Evolutionary conservation across 192 early-diverging fungal genomes (phyloP).

Genomic region (Umbelopsis sp.): DNA sequence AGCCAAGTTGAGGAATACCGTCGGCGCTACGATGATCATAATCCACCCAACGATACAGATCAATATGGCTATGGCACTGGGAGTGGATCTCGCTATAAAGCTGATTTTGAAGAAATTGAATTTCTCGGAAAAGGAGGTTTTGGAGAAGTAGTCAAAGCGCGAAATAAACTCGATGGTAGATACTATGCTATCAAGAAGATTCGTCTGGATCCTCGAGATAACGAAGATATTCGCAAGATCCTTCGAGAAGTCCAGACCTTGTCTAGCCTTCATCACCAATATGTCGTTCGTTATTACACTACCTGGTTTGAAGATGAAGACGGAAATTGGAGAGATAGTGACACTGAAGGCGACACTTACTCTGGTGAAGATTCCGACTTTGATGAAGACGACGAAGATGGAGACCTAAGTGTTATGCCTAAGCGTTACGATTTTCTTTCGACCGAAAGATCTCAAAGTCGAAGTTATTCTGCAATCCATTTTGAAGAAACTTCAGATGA

Average conservation of each 20-base stretch:
- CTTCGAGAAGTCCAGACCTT: constrained; percentile 90
- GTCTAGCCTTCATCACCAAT: constrained; percentile 86
- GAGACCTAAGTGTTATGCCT: constrained; percentile 31
- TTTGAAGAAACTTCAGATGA: constrained; percentile 37
- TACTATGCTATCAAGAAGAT: constrained; percentile 95
- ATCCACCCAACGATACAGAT: neutral
- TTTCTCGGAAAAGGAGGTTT: constrained; percentile 84
- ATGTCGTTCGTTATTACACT: constrained; percentile 87
- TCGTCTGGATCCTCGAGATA: constrained; percentile 75
- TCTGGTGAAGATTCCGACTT: constrained; percentile 34
- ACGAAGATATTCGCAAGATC: constrained; percentile 79
- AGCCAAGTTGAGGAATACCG: neutral
- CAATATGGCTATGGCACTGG: constrained; percentile 18
- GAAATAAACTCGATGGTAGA: constrained; percentile 78
- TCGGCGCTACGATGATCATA: neutral
- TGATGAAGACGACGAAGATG: constrained; percentile 38
- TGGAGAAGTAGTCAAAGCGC: constrained; percentile 93
- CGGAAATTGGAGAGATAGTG: constrained; percentile 35
- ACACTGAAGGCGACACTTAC: constrained; percentile 36
- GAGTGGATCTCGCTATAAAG: constrained; percentile 60
- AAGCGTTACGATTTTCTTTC: constrained; percentile 52
- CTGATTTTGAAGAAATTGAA: constrained; percentile 79
- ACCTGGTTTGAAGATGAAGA: constrained; percentile 84
- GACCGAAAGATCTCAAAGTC: constrained; percentile 30
- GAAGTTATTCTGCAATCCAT: constrained; percentile 35